Evolutionary conservation across 139 green algal genomes (phyloP).

Genomic region (Desmodesmus armatus): DNA sequence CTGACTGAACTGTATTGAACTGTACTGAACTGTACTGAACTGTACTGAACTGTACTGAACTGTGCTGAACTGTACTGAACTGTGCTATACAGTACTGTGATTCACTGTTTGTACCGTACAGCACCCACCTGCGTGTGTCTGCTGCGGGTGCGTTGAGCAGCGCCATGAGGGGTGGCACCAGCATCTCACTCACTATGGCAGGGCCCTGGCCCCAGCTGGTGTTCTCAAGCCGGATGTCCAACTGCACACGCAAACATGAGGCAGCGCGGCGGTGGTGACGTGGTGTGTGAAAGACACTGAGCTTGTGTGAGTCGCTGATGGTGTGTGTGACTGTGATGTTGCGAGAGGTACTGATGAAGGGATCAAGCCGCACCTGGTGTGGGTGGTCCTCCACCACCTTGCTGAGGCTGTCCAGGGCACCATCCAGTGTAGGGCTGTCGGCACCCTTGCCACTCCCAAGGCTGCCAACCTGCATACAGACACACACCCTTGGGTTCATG

Average conservation of each 20-base stretch:
- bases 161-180: slow-evolving; percentile 80
- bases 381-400: slow-evolving; percentile 84
- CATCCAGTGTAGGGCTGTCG: slow-evolving; percentile 77
- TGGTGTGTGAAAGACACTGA: not conserved
- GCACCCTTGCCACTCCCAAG: slow-evolving; percentile 26
- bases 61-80: too few species aligned
- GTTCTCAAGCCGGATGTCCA: slow-evolving; percentile 27
- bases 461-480: slow-evolving; percentile 51
- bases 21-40: too few species aligned
- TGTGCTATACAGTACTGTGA: too few species aligned
- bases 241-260: slow-evolving; percentile 7
- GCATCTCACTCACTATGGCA: slow-evolving; percentile 45
- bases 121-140: slow-evolving; percentile 62
- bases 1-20: too few species aligned
- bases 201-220: slow-evolving; percentile 36
- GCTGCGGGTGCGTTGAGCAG: slow-evolving; percentile 60
- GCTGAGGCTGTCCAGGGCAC: slow-evolving; percentile 90
- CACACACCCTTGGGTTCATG: too few species aligned
- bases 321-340: too few species aligned
- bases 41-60: too few species aligned
- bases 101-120: too few species aligned
- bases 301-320: too few species aligned
- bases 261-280: not conserved
- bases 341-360: too few species aligned
- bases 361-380: slow-evolving; percentile 71